phyloP scores from a whole-genome alignment of 2,329 filamentous ascomycete species.

The Cladophialophora yegresii region DNA sequence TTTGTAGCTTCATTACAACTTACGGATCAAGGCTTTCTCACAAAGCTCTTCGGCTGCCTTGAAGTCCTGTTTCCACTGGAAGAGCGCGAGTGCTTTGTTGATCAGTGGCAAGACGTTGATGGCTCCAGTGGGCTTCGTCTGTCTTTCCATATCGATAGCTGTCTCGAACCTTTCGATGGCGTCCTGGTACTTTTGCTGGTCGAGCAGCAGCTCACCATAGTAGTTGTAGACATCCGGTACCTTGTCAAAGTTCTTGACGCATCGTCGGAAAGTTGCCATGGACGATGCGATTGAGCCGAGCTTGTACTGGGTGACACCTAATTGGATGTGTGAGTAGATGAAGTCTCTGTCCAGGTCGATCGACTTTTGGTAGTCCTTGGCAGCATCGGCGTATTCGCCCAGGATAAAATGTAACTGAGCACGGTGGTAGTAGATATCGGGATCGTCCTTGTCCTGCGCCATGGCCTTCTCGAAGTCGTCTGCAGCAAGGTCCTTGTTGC shows the following conservation, averaged over 20 bases:
- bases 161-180: constrained; percentile 98
- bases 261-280: constrained; percentile 96
- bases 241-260: constrained; percentile 97
- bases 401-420: constrained; percentile 98
- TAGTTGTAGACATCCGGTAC: constrained; percentile 99
- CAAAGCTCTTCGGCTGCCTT: constrained; percentile 92
- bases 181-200: constrained; percentile 93
- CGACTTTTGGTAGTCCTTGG: constrained; percentile 98
- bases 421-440: constrained; percentile 98
- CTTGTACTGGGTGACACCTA: constrained; percentile 99
- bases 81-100: constrained; percentile 95
- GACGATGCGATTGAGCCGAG: constrained; percentile 97
- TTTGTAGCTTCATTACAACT: constrained; percentile 47
- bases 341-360: constrained; percentile 95
- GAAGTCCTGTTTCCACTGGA: constrained; percentile 99
- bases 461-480: constrained; percentile 85
- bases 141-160: constrained; percentile 98
- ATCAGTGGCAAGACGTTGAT: constrained; percentile 98
- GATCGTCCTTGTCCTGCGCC: constrained; percentile 80
- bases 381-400: constrained; percentile 85
- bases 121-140: constrained; percentile 77
- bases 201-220: constrained; percentile 93
- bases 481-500: constrained; percentile 80
- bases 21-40: constrained; percentile 95
- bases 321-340: constrained; percentile 99